Percentiles rank a stretch among this genome's conserved stretches.
These are phyloP conservation scores for Botrytis hyacinthi DNA, from an alignment of 2,329 filamentous ascomycete species.

Conservation along the genomic window DNA sequence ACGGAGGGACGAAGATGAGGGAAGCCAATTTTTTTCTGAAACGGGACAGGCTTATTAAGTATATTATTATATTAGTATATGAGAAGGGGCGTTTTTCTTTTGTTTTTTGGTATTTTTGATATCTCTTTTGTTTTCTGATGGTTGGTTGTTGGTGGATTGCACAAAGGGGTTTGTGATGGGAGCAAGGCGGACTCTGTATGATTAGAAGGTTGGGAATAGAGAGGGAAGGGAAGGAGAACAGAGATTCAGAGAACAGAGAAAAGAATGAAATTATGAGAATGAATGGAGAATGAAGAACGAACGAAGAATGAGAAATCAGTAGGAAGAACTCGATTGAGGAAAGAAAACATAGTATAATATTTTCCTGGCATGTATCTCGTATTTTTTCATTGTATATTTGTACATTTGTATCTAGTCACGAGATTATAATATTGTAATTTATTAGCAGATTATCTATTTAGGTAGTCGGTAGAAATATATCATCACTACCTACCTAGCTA, in stretches of 20 bases:
- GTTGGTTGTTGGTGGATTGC: background rate
- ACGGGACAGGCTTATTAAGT: background rate
- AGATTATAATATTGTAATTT: background rate
- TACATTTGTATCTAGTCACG: background rate
- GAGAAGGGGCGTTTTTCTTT: constrained; percentile 1
- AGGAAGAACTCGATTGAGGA: background rate
- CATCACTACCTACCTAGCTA: too few species aligned
- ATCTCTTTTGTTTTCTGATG: background rate
- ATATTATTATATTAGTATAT: background rate
- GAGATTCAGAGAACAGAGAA: background rate
- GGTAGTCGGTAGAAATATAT: too few species aligned
- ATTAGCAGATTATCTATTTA: background rate
- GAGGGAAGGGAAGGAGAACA: background rate
- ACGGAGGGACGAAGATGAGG: background rate
- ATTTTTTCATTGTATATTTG: background rate
- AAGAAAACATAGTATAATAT: background rate
- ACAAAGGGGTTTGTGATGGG: background rate
- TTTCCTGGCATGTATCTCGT: background rate
- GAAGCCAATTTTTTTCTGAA: background rate
- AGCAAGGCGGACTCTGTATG: background rate
- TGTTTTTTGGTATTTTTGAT: background rate
- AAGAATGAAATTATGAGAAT: background rate
- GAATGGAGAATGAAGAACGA: background rate
- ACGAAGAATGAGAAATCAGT: background rate
- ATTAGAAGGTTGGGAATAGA: background rate